Conservation (phyloP, 208 protist species). For the Crithidia sp. region DNA sequence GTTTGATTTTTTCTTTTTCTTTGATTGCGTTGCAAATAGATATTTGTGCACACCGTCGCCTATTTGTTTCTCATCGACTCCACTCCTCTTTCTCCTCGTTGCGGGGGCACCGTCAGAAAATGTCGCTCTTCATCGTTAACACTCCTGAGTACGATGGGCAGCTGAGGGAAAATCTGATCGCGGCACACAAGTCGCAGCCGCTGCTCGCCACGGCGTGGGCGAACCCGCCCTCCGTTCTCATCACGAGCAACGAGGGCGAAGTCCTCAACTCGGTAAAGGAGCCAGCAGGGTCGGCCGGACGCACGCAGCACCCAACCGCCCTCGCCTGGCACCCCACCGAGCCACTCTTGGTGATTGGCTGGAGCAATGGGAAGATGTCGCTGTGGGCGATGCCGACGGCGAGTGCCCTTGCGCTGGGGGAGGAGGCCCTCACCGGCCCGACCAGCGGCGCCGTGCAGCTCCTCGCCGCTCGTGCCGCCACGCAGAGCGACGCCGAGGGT, state of each 20-base stretch:
- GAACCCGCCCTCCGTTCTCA: conserved; percentile 66
- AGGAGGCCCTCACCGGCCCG: conserved; percentile 17
- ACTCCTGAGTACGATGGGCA: conserved; percentile 60
- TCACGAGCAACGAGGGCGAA: conserved; percentile 86
- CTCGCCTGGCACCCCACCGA: conserved; percentile 90
- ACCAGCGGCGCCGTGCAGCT: conserved; percentile 34
- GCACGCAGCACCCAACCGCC: conserved; percentile 40
- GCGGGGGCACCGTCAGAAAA: conserved; percentile 5
- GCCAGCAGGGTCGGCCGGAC: conserved; percentile 28
- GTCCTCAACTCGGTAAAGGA: conserved; percentile 54
- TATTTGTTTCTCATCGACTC: not conserved
- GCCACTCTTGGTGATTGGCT: conserved; percentile 78
- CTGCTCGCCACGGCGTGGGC: conserved; percentile 75
- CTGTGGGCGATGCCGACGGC: conserved; percentile 62
- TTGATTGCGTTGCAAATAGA: not conserved
- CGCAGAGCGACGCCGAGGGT: conserved; percentile 57
- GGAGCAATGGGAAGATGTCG: conserved; percentile 78
- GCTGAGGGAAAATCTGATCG: conserved; percentile 61
- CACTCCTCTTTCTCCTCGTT: not conserved
- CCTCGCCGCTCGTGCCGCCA: conserved; percentile 45
- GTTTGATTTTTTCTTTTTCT: no score
- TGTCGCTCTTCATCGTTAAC: conserved; percentile 83
- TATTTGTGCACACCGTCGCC: not conserved
- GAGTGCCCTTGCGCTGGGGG: conserved; percentile 37
- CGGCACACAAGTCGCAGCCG: conserved; percentile 56